These are phyloP conservation scores for Hylodesmum podocarpum DNA, from an alignment of 306 rosid genomes.

Conservation along the genomic window DNA sequence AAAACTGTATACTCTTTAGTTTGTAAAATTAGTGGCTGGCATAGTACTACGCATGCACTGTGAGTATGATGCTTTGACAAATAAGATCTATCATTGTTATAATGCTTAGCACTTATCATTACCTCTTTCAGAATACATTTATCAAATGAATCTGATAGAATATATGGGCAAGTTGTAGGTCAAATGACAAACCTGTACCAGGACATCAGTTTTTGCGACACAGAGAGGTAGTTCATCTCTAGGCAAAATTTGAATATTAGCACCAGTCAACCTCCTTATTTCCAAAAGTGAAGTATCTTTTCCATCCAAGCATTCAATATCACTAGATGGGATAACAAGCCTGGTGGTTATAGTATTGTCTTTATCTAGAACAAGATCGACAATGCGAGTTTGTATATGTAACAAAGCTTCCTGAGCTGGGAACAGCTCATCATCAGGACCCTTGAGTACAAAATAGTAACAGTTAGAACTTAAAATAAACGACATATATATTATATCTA, in stretches of 20 bases:
- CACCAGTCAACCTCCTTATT: conserved; percentile 79
- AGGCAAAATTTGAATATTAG: conserved; percentile 74
- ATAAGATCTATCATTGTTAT: conserved; percentile 12
- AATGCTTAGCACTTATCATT: conserved; percentile 20
- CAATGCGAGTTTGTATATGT: conserved; percentile 89
- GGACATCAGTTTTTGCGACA: conserved; percentile 69
- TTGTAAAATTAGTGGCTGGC: conserved; percentile 2
- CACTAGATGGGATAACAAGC: conserved; percentile 71
- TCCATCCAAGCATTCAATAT: conserved; percentile 90
- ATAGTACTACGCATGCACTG: neutral
- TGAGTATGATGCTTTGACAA: conserved; percentile 26
- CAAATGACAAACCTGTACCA: conserved; percentile 75
- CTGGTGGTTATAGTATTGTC: conserved; percentile 85
- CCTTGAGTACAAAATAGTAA: conserved; percentile 52
- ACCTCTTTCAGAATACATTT: neutral
- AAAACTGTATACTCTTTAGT: conserved; percentile 1
- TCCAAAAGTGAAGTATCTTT: conserved; percentile 79
- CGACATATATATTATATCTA: neutral
- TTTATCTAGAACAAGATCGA: conserved; percentile 76
- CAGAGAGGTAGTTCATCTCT: conserved; percentile 77
- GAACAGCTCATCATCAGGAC: conserved; percentile 92
- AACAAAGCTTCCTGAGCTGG: conserved; percentile 99
- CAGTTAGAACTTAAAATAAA: conserved; percentile 24
- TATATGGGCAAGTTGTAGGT: conserved; percentile 25
- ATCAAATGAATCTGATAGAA: conserved; percentile 17